Evolutionary conservation across 257 asterid genomes (phyloP).

Genomic region (Dorcoceras hygrometricum): DNA sequence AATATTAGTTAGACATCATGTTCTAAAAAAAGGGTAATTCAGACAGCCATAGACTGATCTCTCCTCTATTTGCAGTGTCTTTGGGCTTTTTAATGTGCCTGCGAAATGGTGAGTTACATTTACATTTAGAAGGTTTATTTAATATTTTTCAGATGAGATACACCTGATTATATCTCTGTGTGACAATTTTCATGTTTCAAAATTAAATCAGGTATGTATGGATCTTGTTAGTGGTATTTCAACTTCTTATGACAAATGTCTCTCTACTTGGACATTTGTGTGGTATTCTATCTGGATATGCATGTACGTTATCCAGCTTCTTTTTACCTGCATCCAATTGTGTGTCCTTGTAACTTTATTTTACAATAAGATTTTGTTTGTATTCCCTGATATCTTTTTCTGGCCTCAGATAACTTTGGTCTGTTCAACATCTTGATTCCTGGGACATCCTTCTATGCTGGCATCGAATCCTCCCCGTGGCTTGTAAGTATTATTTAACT

Average conservation of each 20-base stretch:
- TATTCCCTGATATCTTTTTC: slow-evolving; percentile 21
- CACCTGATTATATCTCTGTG: slow-evolving; percentile 10
- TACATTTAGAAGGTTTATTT: slow-evolving; percentile 11
- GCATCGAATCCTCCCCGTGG: slow-evolving; percentile 51
- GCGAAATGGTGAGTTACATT: slow-evolving; percentile 65
- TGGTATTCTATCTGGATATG: slow-evolving; percentile 86
- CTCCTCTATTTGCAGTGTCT: slow-evolving; percentile 58
- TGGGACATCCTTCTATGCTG: slow-evolving; percentile 54
- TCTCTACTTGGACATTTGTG: slow-evolving; percentile 80
- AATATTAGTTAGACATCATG: not conserved
- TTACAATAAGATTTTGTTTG: slow-evolving; percentile 1
- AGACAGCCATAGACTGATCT: slow-evolving; percentile 23
- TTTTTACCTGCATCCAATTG: not conserved
- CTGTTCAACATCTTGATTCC: slow-evolving; percentile 46
- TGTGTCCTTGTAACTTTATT: not conserved
- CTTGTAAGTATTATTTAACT: slow-evolving; percentile 37
- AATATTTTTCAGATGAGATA: slow-evolving; percentile 15
- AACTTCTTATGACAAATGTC: slow-evolving; percentile 81
- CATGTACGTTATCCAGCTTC: slow-evolving; percentile 49
- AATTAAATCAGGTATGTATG: slow-evolving; percentile 60
- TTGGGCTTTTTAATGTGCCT: slow-evolving; percentile 95
- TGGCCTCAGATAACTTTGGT: slow-evolving; percentile 45
- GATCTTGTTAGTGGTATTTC: slow-evolving; percentile 81
- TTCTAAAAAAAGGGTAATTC: slow-evolving; percentile 11
- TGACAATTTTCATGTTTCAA: slow-evolving; percentile 6